phyloP scores from a whole-genome alignment of 306 rosid genomes.

The Trifolium subterraneum region DNA sequence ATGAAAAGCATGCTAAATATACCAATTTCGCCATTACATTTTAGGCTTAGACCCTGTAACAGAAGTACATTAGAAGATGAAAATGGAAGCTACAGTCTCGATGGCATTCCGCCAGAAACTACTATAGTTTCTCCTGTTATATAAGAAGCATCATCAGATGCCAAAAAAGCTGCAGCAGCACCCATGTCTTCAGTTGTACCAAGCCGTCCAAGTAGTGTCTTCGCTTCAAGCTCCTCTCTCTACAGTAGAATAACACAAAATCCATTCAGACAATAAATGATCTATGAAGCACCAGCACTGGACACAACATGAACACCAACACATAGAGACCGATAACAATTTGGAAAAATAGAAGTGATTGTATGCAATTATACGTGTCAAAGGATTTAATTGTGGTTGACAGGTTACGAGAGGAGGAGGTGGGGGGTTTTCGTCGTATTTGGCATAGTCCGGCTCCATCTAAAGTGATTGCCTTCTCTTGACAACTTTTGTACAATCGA shows the following conservation, averaged over 20 bases:
- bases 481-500: too few relatives aligned
- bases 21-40: background rate
- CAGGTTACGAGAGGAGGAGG: too few relatives aligned
- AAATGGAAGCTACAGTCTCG: constrained; percentile 67
- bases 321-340: background rate
- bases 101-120: constrained; percentile 89
- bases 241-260: constrained; percentile 46
- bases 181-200: constrained; percentile 95
- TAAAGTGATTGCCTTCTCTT: too few relatives aligned
- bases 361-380: too few relatives aligned
- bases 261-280: background rate
- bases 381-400: too few relatives aligned
- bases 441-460: too few relatives aligned
- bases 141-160: constrained; percentile 91
- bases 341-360: background rate
- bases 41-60: constrained; percentile 8
- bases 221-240: constrained; percentile 65
- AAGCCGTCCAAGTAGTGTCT: constrained; percentile 75
- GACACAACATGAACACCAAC: background rate
- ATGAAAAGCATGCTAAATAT: constrained; percentile 7
- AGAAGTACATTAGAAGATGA: constrained; percentile 3
- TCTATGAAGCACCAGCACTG: background rate
- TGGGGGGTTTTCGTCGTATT: too few relatives aligned
- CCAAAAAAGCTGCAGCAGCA: constrained; percentile 84
- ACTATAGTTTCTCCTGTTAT: constrained; percentile 96